A percentile compares a stretch with the other conserved stretches of the same genome.
Conservation (phyloP, 805 yeast genomes). For the Saccharomycopsis capsularis region DNA sequence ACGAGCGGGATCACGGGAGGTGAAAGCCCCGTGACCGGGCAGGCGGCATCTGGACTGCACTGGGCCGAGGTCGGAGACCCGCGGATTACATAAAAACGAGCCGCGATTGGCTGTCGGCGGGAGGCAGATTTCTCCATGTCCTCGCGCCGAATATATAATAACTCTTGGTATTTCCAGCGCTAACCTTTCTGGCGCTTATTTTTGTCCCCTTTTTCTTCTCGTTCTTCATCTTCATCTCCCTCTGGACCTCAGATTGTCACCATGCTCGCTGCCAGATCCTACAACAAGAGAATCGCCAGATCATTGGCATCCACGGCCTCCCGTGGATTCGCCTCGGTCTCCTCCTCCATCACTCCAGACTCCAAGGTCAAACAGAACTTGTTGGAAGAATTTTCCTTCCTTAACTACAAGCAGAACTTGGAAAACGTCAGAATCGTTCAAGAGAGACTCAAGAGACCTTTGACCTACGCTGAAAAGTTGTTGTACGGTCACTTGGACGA, state of each 20-base stretch:
- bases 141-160: not conserved
- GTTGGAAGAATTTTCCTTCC: slow-evolving; percentile 76
- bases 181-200: not conserved
- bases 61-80: not conserved
- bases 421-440: slow-evolving; percentile 84
- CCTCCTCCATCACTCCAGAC: slow-evolving; percentile 44
- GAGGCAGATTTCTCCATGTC: not conserved
- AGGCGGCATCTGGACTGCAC: too few relatives aligned
- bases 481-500: slow-evolving; percentile 91
- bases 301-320: slow-evolving; percentile 6
- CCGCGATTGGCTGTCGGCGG: not conserved
- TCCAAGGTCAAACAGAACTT: slow-evolving; percentile 76
- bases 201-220: not conserved
- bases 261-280: not conserved
- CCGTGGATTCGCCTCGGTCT: slow-evolving; percentile 9
- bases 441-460: slow-evolving; percentile 68
- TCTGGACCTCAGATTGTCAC: not conserved
- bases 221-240: not conserved
- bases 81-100: not conserved
- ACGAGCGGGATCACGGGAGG: too few relatives aligned
- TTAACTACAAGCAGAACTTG: slow-evolving; percentile 84
- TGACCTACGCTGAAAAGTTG: slow-evolving; percentile 93
- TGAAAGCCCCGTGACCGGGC: too few relatives aligned
- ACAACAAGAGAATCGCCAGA: not conserved
- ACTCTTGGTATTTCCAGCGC: not conserved